Evolutionary conservation across 1,139 yeast genomes (phyloP), one percentile per base, ranked within the genome.

Genomic region (Hemisphaericaspora xylanilytica): DNA sequence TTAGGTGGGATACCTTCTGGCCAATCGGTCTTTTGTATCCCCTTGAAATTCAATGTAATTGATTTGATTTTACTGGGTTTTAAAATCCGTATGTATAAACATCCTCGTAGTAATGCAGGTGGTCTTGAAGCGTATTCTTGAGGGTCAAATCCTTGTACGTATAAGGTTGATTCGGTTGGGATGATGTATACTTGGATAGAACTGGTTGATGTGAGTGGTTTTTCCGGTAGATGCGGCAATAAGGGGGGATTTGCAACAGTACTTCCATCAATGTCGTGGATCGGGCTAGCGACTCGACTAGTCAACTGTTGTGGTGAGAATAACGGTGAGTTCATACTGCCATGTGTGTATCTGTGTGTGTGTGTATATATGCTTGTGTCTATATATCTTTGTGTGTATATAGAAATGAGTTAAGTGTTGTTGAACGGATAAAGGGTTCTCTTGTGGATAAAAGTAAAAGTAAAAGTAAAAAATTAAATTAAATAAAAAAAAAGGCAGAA

Each of bases 1-100:
- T 85, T 87, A 0, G 97, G 97, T 0, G 98, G 98, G 20, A 90
- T 89, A 1, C 97, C 98, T 54, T 94, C 98, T 3, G 97, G 98
- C 97, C 98, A 92, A 48, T 92, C 97, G 0, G 98, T 92, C 46
- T 86, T 70, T 32, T 87, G 78, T 2, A 64, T 59, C 2, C 97
- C 98, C 45, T 76, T 75, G 55, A 92, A 83, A 2, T 73, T 65
- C 38, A 92, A 65, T 3, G 69, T 59, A n/a, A 92, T 78, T 27
- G 78, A 61, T 59, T 85, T 88, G 48, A 92, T 69, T 59, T 83
- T 88, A 28, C 84, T 72, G 0, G 95, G 84, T 54, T 89, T 90
- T 36, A 81, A 56, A 5, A 89, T 75, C 33, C 90, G 70, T 7
- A 92, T 51, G 34, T 83, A 78, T 21, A 92, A 67, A 17, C 94